Evolutionary conservation across 2,329 filamentous ascomycete genomes (phyloP), one percentile per base, ranked within the genome.

Genomic region (Didymella glomerata): DNA sequence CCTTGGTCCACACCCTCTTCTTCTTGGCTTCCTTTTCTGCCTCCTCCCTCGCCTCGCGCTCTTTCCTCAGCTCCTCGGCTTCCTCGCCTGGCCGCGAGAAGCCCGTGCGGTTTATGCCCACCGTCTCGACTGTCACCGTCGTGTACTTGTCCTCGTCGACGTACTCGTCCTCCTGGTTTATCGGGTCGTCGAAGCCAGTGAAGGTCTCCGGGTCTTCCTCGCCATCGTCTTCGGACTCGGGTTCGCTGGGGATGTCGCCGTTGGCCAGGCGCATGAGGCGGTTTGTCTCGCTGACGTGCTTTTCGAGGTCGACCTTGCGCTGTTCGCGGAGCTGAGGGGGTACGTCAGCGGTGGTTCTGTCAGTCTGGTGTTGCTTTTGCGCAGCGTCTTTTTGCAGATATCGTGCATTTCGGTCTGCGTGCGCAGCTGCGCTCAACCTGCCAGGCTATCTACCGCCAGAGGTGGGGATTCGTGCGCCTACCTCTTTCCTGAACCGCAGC

Each of bases 121-220:
- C 92, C 11, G 91, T 90, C 76, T 97, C 94, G 1, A 99, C 88
- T 0, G 92, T 97, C 25, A 99, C 95, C 0, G 92, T 97, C 0
- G 95, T 98, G 76, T 92, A 97, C 74, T 90, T 91, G 77, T 97
- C 94, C 76, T 98, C 95, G 76, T 99, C 95, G 65, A 97, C 86
- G 79, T 97, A 99, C 77, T 98, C 93, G 67, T 94, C 93, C 75
- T 97, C 91, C 67, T 92, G 88, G 73, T 96, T 88, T 22, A 87
- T 83, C 48, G 57, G 75, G 65, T 90, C 88, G 36, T 61, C 57
- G 49, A 68, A 67, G n/a, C 67, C 62, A n/a, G 47, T 57, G 51
- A 67, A 62, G 54, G 70, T 18, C 7, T 50, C 59, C 18, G 76
- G 69, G 66, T 79, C 77, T 20, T 71, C 76, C 11, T 78, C 77